Evolutionary conservation across 2,329 filamentous ascomycete species (phyloP).

Genomic region (Fusarium piperis): DNA sequence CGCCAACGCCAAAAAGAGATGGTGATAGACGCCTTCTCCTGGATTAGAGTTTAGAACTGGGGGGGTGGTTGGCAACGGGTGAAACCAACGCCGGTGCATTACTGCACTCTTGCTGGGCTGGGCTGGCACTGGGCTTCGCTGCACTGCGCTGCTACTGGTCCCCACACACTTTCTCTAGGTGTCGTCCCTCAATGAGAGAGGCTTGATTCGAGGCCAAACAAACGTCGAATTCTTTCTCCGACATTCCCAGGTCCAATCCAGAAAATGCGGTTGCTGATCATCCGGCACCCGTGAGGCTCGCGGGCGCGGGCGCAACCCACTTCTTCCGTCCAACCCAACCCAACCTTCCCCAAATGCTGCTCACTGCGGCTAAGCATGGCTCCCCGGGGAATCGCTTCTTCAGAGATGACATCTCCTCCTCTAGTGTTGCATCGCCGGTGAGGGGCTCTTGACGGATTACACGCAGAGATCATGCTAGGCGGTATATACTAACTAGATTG

Average conservation of each 20-base stretch:
- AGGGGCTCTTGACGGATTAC: constrained; percentile 20
- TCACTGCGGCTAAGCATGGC: constrained; percentile 26
- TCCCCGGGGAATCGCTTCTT: constrained; percentile 9
- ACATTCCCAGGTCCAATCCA: constrained; percentile 28
- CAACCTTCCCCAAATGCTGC: background rate
- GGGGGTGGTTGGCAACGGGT: constrained; percentile 24
- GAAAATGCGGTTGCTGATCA: constrained; percentile 26
- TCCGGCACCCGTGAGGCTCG: constrained; percentile 23
- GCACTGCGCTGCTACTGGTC: background rate
- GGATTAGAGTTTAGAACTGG: constrained; percentile 34
- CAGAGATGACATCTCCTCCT: constrained; percentile 4
- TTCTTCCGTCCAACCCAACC: background rate
- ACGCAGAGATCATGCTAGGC: constrained; percentile 26
- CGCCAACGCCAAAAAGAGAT: constrained; percentile 19
- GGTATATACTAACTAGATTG: constrained; percentile 29
- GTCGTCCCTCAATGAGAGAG: background rate
- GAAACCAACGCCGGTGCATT: constrained; percentile 17
- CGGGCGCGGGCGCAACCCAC: constrained; percentile 6
- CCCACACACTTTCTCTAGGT: constrained; percentile 15
- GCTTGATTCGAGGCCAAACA: constrained; percentile 27
- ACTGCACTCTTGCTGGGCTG: background rate
- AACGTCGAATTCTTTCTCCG: constrained; percentile 23
- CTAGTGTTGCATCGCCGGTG: constrained; percentile 9
- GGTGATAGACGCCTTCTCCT: constrained; percentile 15
- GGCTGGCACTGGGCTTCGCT: background rate